These are phyloP conservation scores for Dictyostelium purpureum DNA, from an alignment of 78 protist species.

Conservation along the genomic window DNA sequence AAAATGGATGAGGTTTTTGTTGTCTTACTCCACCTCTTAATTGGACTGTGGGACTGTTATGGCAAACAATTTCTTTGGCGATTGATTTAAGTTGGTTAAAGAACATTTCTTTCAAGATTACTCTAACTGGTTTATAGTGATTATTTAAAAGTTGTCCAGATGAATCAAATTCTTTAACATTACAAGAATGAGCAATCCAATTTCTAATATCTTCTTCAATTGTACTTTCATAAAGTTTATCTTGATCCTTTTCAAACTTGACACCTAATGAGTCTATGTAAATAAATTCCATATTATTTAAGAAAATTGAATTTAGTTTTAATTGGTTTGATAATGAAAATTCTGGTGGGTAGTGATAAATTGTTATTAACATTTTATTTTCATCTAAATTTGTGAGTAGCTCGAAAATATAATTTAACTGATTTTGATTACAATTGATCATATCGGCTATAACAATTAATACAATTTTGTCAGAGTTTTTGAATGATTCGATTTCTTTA, in stretches of 20 bases:
- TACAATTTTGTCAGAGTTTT: not conserved
- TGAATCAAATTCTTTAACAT: not conserved
- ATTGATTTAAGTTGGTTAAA: not conserved
- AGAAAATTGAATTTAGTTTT: conserved; percentile 44
- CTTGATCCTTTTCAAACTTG: conserved; percentile 23
- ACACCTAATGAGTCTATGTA: conserved; percentile 62
- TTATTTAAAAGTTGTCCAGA: no score
- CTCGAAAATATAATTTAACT: conserved; percentile 25
- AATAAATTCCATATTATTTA: conserved; percentile 35
- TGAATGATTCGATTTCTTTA: not conserved
- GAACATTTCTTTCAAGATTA: not conserved
- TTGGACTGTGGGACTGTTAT: not conserved
- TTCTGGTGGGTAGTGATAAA: conserved; percentile 62
- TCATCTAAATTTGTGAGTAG: not conserved
- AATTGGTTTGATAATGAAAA: conserved; percentile 29
- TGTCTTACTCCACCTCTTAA: not conserved
- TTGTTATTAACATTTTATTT: not conserved
- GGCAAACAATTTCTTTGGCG: conserved; percentile 2
- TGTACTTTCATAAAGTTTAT: conserved; percentile 1
- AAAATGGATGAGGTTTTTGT: not conserved
- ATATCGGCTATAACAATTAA: conserved; percentile 44
- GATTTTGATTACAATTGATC: conserved; percentile 32
- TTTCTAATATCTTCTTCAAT: conserved; percentile 2
- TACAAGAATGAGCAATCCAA: not conserved
- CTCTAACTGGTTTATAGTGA: conserved; percentile 1